phyloP scores from a whole-genome alignment of 345 rosid species.

The Brassica carinata region DNA sequence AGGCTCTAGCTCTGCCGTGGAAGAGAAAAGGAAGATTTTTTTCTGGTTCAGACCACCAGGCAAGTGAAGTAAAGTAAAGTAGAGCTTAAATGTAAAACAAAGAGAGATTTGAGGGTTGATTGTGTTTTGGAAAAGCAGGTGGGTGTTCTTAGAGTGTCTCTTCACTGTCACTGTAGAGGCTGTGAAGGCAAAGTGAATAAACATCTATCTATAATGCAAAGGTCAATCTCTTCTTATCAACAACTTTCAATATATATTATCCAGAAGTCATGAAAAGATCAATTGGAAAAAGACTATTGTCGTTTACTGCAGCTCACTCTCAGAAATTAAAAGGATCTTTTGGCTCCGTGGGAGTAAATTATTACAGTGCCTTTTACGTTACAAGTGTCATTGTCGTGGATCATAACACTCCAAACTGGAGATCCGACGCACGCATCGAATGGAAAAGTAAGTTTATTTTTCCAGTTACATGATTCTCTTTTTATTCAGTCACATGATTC shows the following conservation, averaged over 20 bases:
- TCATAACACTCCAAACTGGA: constrained; percentile 28
- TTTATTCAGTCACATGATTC: neutral
- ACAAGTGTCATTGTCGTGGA: constrained; percentile 13
- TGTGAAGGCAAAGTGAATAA: constrained; percentile 74
- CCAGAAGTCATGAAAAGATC: constrained; percentile 26
- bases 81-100: constrained; percentile 29
- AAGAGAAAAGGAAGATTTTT: constrained; percentile 12
- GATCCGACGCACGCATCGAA: constrained; percentile 41
- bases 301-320: constrained; percentile 26
- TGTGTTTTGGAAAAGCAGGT: constrained; percentile 47
- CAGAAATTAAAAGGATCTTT: constrained; percentile 32
- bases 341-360: constrained; percentile 36
- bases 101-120: constrained; percentile 1
- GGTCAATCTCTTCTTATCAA: constrained; percentile 42
- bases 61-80: constrained; percentile 23
- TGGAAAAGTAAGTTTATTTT: constrained; percentile 33
- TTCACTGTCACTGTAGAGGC: constrained; percentile 70
- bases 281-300: constrained; percentile 29
- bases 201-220: constrained; percentile 83
- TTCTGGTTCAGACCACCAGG: constrained; percentile 34
- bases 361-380: constrained; percentile 20
- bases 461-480: too few species aligned
- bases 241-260: neutral
- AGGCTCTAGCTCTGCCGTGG: neutral
- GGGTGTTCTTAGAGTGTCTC: constrained; percentile 82